phyloP scores from a whole-genome alignment of 495 filamentous ascomycete species.

The Podospora appendiculata region DNA sequence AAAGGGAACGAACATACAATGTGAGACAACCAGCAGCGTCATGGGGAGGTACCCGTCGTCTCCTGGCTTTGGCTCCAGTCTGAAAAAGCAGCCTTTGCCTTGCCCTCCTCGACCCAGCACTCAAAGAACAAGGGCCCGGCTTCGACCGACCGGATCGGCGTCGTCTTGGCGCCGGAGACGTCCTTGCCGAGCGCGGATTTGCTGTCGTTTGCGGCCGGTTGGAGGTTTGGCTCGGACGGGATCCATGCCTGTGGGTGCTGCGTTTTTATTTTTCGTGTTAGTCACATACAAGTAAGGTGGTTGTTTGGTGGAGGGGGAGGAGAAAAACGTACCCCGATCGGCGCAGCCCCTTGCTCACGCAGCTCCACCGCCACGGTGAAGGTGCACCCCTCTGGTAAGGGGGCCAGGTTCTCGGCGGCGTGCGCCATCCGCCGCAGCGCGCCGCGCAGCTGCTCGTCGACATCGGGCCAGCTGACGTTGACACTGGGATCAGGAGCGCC shows the following conservation, averaged over 20 bases:
- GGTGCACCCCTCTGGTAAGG: conserved; percentile 67
- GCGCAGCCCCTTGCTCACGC: conserved; percentile 61
- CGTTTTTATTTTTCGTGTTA: background rate
- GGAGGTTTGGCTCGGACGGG: conserved; percentile 45
- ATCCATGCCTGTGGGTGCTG: conserved; percentile 62
- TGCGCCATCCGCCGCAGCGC: conserved; percentile 43
- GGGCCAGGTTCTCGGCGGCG: conserved; percentile 50
- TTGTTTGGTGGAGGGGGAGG: background rate
- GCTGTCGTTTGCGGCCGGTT: conserved; percentile 27
- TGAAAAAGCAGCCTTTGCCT: conserved; percentile 17
- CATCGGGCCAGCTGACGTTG: conserved; percentile 29
- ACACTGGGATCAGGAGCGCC: background rate
- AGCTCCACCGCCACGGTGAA: conserved; percentile 87
- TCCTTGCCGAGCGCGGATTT: conserved; percentile 27
- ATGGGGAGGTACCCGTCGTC: too few species aligned
- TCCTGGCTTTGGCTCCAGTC: too few species aligned
- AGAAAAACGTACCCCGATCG: conserved; percentile 51
- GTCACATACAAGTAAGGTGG: background rate
- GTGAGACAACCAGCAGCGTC: too few species aligned
- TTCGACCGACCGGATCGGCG: conserved; percentile 51
- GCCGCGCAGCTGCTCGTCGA: conserved; percentile 42
- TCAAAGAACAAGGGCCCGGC: conserved; percentile 61
- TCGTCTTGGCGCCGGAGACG: conserved; percentile 39
- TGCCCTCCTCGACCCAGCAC: conserved; percentile 58
- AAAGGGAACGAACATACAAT: too few species aligned